A percentile compares a stretch with the other conserved stretches of the same genome.
phyloP scores from a whole-genome alignment of 1,284 basidiomycete genomes.

The Rugosomyces carneus region DNA sequence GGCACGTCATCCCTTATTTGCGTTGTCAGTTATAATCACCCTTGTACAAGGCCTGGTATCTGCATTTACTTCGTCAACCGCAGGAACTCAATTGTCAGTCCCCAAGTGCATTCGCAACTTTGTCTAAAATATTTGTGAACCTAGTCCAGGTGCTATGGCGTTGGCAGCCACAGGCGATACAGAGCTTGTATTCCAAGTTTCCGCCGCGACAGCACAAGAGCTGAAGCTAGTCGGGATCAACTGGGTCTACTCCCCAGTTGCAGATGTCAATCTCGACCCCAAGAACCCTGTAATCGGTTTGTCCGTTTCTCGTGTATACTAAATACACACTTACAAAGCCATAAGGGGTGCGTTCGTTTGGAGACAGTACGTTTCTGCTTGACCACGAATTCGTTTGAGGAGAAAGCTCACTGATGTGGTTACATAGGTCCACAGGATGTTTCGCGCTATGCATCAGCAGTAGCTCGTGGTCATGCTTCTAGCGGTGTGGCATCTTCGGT shows the following conservation, averaged over 20 bases:
- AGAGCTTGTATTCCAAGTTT: slow-evolving; percentile 40
- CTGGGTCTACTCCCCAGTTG: slow-evolving; percentile 66
- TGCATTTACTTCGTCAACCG: slow-evolving; percentile 48
- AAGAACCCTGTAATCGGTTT: slow-evolving; percentile 65
- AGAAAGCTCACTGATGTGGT: background rate
- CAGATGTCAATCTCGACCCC: slow-evolving; percentile 62
- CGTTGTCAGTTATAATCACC: background rate
- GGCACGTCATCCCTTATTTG: slow-evolving; percentile 30
- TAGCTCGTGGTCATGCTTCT: slow-evolving; percentile 40
- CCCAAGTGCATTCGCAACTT: background rate
- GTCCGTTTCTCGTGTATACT: slow-evolving; percentile 11
- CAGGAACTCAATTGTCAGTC: slow-evolving; percentile 62
- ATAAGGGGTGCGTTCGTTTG: slow-evolving; percentile 61
- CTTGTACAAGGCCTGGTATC: slow-evolving; percentile 50
- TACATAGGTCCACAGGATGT: slow-evolving; percentile 47
- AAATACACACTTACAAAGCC: background rate
- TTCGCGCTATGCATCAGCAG: slow-evolving; percentile 39
- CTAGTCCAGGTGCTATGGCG: slow-evolving; percentile 69
- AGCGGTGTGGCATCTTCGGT: slow-evolving; percentile 50
- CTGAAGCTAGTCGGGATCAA: slow-evolving; percentile 58
- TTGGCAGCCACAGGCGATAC: slow-evolving; percentile 48
- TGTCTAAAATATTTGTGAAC: background rate
- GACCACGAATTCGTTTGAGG: background rate
- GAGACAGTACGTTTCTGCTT: slow-evolving; percentile 44
- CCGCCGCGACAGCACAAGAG: slow-evolving; percentile 46